Evolutionary conservation across 1,139 yeast genomes (phyloP).

Genomic region (Geotrichum bryndzae): DNA sequence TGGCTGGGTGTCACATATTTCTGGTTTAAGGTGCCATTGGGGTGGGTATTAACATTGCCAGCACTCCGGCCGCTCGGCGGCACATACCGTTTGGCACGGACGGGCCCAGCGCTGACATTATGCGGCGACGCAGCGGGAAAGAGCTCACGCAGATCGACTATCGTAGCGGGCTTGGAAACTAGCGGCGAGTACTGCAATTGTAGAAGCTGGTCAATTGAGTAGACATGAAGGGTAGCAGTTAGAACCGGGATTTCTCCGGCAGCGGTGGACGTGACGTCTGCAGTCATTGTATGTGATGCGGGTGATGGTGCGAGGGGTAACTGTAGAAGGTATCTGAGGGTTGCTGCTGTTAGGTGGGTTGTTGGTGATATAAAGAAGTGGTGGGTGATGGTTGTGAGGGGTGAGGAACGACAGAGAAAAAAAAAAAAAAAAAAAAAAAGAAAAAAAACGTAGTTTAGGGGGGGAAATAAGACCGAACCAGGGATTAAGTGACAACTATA

Average conservation of each 20-base stretch:
- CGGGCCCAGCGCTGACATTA: not conserved
- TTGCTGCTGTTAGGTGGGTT: not conserved
- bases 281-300: not conserved
- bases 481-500: not conserved
- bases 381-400: not conserved
- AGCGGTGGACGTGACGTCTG: not conserved
- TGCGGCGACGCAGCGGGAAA: not conserved
- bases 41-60: not conserved
- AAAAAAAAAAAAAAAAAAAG: not conserved
- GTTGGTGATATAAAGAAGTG: not conserved
- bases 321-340: not conserved
- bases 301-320: not conserved
- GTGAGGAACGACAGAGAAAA: not conserved
- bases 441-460: not conserved
- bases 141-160: not conserved
- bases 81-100: not conserved
- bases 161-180: not conserved
- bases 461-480: not conserved
- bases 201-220: not conserved
- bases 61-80: not conserved
- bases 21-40: not conserved
- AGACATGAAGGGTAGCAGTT: not conserved
- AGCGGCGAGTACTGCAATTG: slow-evolving; percentile 1
- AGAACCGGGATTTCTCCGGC: not conserved
- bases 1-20: not conserved